Percentiles rank a stretch among this genome's conserved stretches.
Evolutionary conservation across 352 stramenopile species (phyloP).

Genomic region (Globisporangium nodosum): DNA sequence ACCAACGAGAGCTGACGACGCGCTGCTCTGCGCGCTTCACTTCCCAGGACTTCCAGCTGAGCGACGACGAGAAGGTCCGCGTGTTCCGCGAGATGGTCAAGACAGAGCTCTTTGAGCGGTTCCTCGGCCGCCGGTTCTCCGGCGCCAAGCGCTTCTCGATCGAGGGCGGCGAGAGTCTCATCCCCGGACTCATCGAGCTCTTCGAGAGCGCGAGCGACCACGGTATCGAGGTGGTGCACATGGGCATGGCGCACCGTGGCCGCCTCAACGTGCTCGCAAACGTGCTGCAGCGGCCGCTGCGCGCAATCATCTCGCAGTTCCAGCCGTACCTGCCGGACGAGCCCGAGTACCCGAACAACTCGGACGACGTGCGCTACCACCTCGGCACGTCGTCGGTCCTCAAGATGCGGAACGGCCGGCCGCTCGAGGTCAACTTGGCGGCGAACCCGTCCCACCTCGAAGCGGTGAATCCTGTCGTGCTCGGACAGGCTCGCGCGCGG

Average conservation of each 20-base stretch:
- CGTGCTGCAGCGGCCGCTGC: slow-evolving; percentile 96
- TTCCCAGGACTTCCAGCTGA: slow-evolving; percentile 32
- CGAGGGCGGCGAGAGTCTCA: slow-evolving; percentile 95
- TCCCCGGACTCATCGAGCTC: slow-evolving; percentile 93
- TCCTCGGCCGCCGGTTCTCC: slow-evolving; percentile 93
- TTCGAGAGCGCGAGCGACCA: slow-evolving; percentile 94
- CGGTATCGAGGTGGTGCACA: slow-evolving; percentile 96
- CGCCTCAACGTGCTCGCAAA: slow-evolving; percentile 98
- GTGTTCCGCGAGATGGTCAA: slow-evolving; percentile 95
- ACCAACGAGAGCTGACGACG: background rate
- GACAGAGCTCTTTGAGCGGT: slow-evolving; percentile 97
- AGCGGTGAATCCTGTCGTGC: slow-evolving; percentile 96
- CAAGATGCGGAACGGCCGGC: slow-evolving; percentile 56
- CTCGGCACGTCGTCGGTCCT: slow-evolving; percentile 75
- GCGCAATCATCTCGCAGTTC: slow-evolving; percentile 90
- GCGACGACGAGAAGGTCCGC: slow-evolving; percentile 87
- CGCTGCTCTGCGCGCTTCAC: background rate
- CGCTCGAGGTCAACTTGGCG: slow-evolving; percentile 85
- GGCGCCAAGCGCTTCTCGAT: slow-evolving; percentile 98
- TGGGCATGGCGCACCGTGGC: slow-evolving; percentile 98
- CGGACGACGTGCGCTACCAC: slow-evolving; percentile 86
- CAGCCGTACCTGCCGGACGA: slow-evolving; percentile 83
- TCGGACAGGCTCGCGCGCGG: slow-evolving; percentile 94
- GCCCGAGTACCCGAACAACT: slow-evolving; percentile 83
- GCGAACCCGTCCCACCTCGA: slow-evolving; percentile 99